Evolutionary conservation across 2,329 filamentous ascomycete genomes (phyloP), one percentile per base, ranked within the genome.

Genomic region (Sporothrix curviconia): DNA sequence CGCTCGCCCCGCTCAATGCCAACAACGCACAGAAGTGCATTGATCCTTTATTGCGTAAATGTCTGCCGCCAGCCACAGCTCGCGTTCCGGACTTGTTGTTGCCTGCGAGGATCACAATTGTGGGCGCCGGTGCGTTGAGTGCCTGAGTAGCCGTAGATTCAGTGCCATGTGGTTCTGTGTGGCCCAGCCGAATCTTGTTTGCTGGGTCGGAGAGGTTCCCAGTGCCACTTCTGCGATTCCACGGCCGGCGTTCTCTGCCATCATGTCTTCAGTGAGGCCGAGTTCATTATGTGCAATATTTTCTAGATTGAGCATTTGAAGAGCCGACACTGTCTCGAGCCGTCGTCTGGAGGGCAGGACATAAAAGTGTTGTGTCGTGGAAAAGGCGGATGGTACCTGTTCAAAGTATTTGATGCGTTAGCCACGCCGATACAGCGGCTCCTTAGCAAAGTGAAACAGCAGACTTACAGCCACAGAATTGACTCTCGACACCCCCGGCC

Each of bases 271-370:
- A 0, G 86, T 89, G 47, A 97, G 78, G 5, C 91, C 91, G 58
- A 95, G 83, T 63, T 96, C 91, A 42, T 89, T 87, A 59, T 91
- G 86, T 0, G 92, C 91, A 57, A 95, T 89, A 66, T 94, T 92
- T 72, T 97, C 94, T 1, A 97, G 82, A 61, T 94, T 92, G 28
- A 95, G 81, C 83, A 96, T 94, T 67, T 95, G 90, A 39, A 94
- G 76, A 6, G 92, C 80, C 17, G 83, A 86, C 30, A 87, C 81
- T 5, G 82, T 76, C 64, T 86, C 83, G 28, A 85, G 73, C 12
- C 78, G 80, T 36, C 80, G 79, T 63, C 79, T 78, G 2, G 81
- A 81, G 8, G 76, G 77, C 17, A 78, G 66, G 34, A 81, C 70
- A 64, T 81, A 84, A 52, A 85, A 77, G 1, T 79, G 78, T 30